phyloP scores from a whole-genome alignment of 2,329 filamentous ascomycete species.

The Ascochyta lentis region DNA sequence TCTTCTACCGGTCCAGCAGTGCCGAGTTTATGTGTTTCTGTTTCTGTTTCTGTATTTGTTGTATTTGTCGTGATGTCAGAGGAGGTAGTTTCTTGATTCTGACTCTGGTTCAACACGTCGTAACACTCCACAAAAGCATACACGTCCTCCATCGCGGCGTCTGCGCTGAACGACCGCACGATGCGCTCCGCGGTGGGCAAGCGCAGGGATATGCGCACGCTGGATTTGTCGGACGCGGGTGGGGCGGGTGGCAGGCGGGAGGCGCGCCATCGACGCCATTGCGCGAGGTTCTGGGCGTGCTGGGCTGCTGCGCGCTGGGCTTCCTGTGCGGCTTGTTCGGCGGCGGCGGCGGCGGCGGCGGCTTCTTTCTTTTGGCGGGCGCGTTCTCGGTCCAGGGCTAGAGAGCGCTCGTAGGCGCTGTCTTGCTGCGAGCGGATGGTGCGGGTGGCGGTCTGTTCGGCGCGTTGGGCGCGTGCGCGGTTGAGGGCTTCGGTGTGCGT shows the following conservation, averaged over 20 bases:
- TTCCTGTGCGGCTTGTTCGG: slow-evolving; percentile 71
- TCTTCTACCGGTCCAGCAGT: slow-evolving; percentile 32
- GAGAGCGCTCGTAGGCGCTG: slow-evolving; percentile 87
- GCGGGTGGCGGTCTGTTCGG: slow-evolving; percentile 81
- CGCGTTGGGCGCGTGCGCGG: slow-evolving; percentile 75
- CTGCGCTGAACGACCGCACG: slow-evolving; percentile 73
- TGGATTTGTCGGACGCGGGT: slow-evolving; percentile 65
- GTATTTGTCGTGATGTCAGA: too few relatives aligned
- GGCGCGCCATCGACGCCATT: slow-evolving; percentile 85
- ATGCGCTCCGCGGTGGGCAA: slow-evolving; percentile 74
- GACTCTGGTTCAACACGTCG: slow-evolving; percentile 1
- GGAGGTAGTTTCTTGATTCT: too few relatives aligned
- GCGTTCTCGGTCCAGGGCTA: slow-evolving; percentile 87
- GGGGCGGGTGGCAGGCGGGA: slow-evolving; percentile 73
- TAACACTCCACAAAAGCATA: slow-evolving; percentile 97
- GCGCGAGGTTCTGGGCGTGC: slow-evolving; percentile 60
- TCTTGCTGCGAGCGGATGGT: slow-evolving; percentile 88
- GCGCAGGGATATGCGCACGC: slow-evolving; percentile 73
- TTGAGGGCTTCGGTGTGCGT: slow-evolving; percentile 79
- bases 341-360: slow-evolving; percentile 66
- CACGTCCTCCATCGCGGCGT: slow-evolving; percentile 81
- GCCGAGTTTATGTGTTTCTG: too few relatives aligned
- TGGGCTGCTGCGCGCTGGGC: slow-evolving; percentile 67
- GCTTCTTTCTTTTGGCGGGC: slow-evolving; percentile 78
- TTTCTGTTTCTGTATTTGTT: neutral